A percentile compares a stretch with the other conserved stretches of the same genome.
Evolutionary conservation across 2,329 filamentous ascomycete genomes (phyloP).

Genomic region (Coleophoma eucalyptorum): DNA sequence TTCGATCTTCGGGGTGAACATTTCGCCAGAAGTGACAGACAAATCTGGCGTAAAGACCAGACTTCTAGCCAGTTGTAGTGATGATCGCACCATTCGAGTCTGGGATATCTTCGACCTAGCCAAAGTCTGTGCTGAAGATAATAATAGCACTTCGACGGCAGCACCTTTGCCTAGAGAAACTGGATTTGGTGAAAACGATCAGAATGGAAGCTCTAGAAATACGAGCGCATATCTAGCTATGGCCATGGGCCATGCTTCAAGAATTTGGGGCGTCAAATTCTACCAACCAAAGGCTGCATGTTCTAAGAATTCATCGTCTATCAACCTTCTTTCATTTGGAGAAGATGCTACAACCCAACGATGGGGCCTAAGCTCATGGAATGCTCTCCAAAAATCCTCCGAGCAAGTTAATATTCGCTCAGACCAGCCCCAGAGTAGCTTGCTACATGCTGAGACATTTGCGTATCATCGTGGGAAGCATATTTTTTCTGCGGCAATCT

Average conservation of each 20-base stretch:
- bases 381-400: background rate
- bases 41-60: constrained; percentile 40
- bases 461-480: constrained; percentile 81
- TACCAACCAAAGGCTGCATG: constrained; percentile 24
- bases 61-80: constrained; percentile 87
- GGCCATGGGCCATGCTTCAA: constrained; percentile 80
- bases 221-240: constrained; percentile 56
- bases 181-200: constrained; percentile 50
- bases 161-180: constrained; percentile 43
- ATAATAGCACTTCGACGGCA: background rate
- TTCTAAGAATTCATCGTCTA: constrained; percentile 8
- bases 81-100: constrained; percentile 83
- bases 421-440: constrained; percentile 13
- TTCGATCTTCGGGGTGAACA: constrained; percentile 85
- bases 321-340: constrained; percentile 71
- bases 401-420: background rate
- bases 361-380: constrained; percentile 45
- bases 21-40: constrained; percentile 55
- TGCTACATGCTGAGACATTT: constrained; percentile 52
- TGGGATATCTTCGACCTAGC: constrained; percentile 63
- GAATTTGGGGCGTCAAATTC: constrained; percentile 86
- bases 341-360: constrained; percentile 77
- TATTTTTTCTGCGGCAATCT: constrained; percentile 73
- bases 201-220: constrained; percentile 21
- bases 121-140: background rate